phyloP scores from a whole-genome alignment of 1,284 basidiomycete species.

The Apiotrichum siamense region DNA sequence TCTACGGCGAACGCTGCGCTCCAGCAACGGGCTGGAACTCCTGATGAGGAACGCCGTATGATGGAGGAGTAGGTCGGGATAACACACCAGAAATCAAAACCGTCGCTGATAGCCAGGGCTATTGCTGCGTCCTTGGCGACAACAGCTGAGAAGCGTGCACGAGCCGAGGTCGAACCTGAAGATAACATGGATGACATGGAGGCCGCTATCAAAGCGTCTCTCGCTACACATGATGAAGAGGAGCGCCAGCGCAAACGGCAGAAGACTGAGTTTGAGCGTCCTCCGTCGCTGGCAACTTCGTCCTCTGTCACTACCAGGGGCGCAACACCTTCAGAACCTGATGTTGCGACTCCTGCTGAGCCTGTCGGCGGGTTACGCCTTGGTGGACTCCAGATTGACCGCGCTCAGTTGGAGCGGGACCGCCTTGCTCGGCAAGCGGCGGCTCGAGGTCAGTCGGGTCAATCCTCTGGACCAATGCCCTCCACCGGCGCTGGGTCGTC shows the following conservation, averaged over 20 bases:
- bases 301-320: not conserved
- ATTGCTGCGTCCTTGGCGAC: constrained; percentile 28
- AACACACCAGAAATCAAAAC: no score
- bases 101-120: constrained; percentile 25
- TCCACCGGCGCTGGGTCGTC: not conserved
- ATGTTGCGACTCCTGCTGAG: not conserved
- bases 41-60: constrained; percentile 35
- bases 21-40: constrained; percentile 28
- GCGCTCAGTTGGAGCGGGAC: constrained; percentile 41
- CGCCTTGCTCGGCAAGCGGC: constrained; percentile 36
- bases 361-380: not conserved
- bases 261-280: not conserved
- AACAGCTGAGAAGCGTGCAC: not conserved
- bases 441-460: not conserved
- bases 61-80: constrained; percentile 31
- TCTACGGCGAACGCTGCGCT: constrained; percentile 10
- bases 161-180: constrained; percentile 12
- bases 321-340: no score
- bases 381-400: constrained; percentile 21
- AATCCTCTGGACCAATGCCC: not conserved
- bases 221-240: constrained; percentile 15
- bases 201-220: constrained; percentile 15
- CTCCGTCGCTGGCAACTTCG: not conserved
- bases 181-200: constrained; percentile 16
- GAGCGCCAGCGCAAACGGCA: constrained; percentile 6